Percentiles rank a stretch among this genome's conserved stretches.
phyloP scores from a whole-genome alignment of 805 yeast genomes.

The Metschnikowia hibisci region DNA sequence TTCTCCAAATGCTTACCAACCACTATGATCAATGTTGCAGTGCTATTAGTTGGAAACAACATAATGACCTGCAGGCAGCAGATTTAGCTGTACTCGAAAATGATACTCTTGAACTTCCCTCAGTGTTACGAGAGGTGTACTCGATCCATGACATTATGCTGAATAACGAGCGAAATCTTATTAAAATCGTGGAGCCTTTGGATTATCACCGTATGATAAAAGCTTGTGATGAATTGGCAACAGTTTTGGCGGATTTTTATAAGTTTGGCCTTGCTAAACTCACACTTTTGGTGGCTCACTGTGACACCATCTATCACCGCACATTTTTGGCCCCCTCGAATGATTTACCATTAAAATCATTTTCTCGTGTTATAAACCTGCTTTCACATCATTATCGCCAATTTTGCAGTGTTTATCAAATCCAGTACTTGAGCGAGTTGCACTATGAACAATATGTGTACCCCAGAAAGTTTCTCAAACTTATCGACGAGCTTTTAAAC shows the following conservation, averaged over 20 bases:
- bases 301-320: constrained; percentile 8
- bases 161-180: constrained; percentile 26
- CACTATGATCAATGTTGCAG: constrained; percentile 78
- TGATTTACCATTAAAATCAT: constrained; percentile 14
- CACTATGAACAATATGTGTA: constrained; percentile 38
- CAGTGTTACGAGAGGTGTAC: constrained; percentile 40
- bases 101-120: constrained; percentile 55
- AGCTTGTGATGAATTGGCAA: constrained; percentile 3
- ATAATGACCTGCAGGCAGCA: constrained; percentile 25
- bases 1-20: constrained; percentile 66
- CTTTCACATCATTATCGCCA: constrained; percentile 35
- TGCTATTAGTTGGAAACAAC: constrained; percentile 26
- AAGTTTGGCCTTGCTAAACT: constrained; percentile 24
- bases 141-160: constrained; percentile 33
- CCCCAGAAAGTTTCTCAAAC: constrained; percentile 32
- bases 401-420: constrained; percentile 30
- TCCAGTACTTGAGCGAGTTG: constrained; percentile 35
- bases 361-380: constrained; percentile 26
- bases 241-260: constrained; percentile 19
- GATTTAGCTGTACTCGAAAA: constrained; percentile 44
- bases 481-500: constrained; percentile 32
- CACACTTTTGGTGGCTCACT: constrained; percentile 19
- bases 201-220: constrained; percentile 12
- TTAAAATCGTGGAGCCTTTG: not conserved
- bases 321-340: not conserved